Evolutionary conservation across 805 yeast species (phyloP).

Genomic region (Lachancea sp.): DNA sequence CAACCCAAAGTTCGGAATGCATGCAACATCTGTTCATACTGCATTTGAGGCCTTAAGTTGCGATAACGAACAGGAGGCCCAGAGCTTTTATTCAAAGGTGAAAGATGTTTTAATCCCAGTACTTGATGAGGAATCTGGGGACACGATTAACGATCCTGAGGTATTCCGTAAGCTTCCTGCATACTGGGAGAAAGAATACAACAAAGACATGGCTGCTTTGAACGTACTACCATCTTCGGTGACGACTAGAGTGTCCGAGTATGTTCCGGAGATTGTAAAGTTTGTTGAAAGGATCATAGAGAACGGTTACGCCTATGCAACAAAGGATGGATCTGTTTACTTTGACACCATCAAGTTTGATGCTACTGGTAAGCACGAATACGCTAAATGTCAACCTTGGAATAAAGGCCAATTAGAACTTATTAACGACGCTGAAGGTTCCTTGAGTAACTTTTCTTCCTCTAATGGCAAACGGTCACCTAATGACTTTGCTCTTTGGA

Average conservation of each 20-base stretch:
- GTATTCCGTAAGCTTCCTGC: constrained; percentile 78
- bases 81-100: constrained; percentile 39
- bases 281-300: constrained; percentile 69
- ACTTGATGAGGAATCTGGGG: constrained; percentile 67
- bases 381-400: constrained; percentile 98
- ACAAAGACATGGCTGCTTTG: constrained; percentile 76
- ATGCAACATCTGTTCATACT: constrained; percentile 57
- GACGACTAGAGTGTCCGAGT: constrained; percentile 92
- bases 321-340: constrained; percentile 90
- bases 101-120: constrained; percentile 71
- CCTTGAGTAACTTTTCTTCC: constrained; percentile 43
- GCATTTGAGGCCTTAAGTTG: constrained; percentile 35
- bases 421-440: constrained; percentile 93
- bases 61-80: constrained; percentile 28
- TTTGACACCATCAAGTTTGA: constrained; percentile 87
- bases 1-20: constrained; percentile 86
- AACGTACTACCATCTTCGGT: constrained; percentile 81
- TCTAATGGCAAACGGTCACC: constrained; percentile 59
- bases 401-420: constrained; percentile 82
- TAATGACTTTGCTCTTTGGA: constrained; percentile 96
- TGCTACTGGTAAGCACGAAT: constrained; percentile 59
- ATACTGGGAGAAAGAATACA: constrained; percentile 81
- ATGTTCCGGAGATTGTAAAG: constrained; percentile 82
- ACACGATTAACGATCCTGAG: constrained; percentile 74
- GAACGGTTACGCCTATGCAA: constrained; percentile 79